phyloP scores from a whole-genome alignment of 371 early-diverging fungal genomes.

The Mortierella polycephala region DNA sequence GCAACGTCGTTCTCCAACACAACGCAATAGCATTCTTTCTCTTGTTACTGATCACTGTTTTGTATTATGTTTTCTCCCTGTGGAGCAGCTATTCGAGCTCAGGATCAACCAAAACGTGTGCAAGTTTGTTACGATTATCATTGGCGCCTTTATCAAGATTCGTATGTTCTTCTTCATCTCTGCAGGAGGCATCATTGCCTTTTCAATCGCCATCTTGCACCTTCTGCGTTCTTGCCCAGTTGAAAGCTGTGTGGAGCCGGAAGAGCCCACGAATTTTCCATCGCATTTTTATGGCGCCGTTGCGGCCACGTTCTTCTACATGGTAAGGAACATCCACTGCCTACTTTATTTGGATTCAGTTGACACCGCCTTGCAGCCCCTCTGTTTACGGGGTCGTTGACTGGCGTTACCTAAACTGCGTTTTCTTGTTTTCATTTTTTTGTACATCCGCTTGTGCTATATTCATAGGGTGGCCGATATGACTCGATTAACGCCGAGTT shows the following conservation, averaged over 20 bases:
- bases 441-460: background rate
- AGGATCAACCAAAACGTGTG: conserved; percentile 7
- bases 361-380: background rate
- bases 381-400: background rate
- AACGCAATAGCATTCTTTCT: background rate
- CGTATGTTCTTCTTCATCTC: conserved; percentile 20
- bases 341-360: background rate
- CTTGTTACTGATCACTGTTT: background rate
- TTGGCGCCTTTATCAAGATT: conserved; percentile 5
- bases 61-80: background rate
- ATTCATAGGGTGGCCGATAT: conserved; percentile 31
- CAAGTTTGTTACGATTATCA: conserved; percentile 19
- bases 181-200: conserved; percentile 1
- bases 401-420: background rate
- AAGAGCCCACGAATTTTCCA: conserved; percentile 5
- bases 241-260: background rate
- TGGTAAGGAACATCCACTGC: conserved; percentile 13
- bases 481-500: conserved; percentile 25
- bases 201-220: background rate
- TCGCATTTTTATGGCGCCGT: conserved; percentile 18
- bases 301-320: conserved; percentile 35
- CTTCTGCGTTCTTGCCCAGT: background rate
- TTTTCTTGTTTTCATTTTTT: background rate
- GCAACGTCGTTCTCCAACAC: background rate
- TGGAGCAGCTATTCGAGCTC: conserved; percentile 8